Conservation (phyloP, 78 protist species). For the slime mould (Dictyostelium discoideum) region DNA sequence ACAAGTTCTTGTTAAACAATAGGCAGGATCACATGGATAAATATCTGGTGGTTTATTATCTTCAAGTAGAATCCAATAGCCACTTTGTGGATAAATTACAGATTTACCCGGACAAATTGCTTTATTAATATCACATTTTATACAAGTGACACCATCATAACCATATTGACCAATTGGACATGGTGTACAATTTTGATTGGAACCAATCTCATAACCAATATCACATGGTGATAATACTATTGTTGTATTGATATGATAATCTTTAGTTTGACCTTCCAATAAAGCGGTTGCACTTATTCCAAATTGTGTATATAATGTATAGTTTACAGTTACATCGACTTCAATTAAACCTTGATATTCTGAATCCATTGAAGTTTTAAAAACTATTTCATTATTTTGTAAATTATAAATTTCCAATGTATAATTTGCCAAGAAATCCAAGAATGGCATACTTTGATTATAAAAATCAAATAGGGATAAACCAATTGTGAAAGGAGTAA, state of each 20-base stretch:
- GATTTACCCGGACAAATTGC: conserved; percentile 52
- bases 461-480: conserved; percentile 5
- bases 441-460: not conserved
- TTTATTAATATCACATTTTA: not conserved
- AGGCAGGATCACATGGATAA: conserved; percentile 48
- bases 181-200: not conserved
- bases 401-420: not conserved
- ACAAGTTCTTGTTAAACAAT: conserved; percentile 6
- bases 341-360: not conserved
- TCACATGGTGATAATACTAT: not conserved
- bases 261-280: not conserved
- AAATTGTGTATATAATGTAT: not conserved
- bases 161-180: conserved; percentile 40
- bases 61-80: conserved; percentile 22
- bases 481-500: not conserved
- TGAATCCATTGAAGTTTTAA: not conserved
- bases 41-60: not conserved
- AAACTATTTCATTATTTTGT: not conserved
- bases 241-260: not conserved
- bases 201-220: conserved; percentile 17
- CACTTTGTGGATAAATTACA: not conserved
- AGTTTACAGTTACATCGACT: not conserved
- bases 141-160: conserved; percentile 24
- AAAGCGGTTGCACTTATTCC: not conserved
- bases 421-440: not conserved